Evolutionary conservation across 2,329 filamentous ascomycete species (phyloP).

Genomic region (Aspergillus sp.): DNA sequence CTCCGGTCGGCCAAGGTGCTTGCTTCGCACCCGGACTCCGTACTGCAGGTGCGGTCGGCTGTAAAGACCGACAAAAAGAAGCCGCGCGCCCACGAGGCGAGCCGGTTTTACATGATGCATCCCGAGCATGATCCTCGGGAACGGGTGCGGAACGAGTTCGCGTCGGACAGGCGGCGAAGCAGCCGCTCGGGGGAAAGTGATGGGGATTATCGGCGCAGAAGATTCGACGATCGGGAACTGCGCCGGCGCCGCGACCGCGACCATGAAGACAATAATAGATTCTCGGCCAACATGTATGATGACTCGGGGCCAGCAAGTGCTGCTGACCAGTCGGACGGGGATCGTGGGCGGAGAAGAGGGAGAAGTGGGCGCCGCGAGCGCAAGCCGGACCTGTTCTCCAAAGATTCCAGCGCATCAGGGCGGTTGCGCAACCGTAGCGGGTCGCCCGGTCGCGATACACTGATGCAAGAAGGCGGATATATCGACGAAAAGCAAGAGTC

Average conservation of each 20-base stretch:
- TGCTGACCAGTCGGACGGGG: constrained; percentile 35
- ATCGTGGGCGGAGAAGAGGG: constrained; percentile 37
- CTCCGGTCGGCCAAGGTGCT: constrained; percentile 71
- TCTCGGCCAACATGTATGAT: constrained; percentile 82
- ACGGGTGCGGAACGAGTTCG: constrained; percentile 61
- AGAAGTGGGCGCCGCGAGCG: constrained; percentile 23
- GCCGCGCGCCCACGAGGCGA: constrained; percentile 75
- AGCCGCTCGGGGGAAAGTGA: constrained; percentile 42
- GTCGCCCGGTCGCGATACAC: constrained; percentile 60
- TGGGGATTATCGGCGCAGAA: constrained; percentile 53
- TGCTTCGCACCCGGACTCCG: constrained; percentile 68
- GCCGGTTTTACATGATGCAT: constrained; percentile 89
- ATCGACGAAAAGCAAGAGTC: constrained; percentile 43
- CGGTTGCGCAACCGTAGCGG: constrained; percentile 64
- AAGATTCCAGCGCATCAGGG: constrained; percentile 42
- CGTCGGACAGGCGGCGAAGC: constrained; percentile 47
- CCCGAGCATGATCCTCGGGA: constrained; percentile 86
- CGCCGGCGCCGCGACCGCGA: constrained; percentile 49
- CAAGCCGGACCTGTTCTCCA: constrained; percentile 45
- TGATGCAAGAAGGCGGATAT: constrained; percentile 47
- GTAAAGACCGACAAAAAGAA: constrained; percentile 79
- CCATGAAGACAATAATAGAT: constrained; percentile 57
- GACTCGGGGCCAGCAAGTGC: constrained; percentile 57
- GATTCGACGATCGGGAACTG: constrained; percentile 66
- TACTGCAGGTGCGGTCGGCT: constrained; percentile 74